A percentile compares a stretch with the other conserved stretches of the same genome.
phyloP scores from a whole-genome alignment of 225 moss, liverwort and hornwort genomes.

The Straminergon stramineum region DNA sequence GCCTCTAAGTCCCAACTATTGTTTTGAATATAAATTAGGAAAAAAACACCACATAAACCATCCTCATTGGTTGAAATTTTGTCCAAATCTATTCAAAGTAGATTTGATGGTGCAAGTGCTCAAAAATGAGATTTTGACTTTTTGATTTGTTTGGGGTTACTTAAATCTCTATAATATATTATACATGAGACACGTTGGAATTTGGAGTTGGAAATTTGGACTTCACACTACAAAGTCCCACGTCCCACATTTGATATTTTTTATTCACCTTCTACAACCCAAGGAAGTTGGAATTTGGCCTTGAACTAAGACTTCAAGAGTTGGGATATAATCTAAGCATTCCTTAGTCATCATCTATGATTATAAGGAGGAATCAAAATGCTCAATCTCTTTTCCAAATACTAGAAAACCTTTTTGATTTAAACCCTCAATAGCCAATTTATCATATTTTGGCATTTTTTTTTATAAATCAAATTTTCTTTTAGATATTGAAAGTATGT shows the following conservation, averaged over 20 bases:
- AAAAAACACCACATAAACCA: not conserved
- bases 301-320: fast-evolving
- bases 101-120: not conserved
- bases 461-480: not conserved
- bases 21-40: not conserved
- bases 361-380: not conserved
- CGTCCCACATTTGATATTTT: not conserved
- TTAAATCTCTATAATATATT: not conserved
- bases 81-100: not conserved
- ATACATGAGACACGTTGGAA: not conserved
- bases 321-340: not conserved
- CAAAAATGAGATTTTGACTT: not conserved
- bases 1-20: not conserved
- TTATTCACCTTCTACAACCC: too few relatives aligned
- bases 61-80: not conserved
- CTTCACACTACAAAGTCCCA: not conserved
- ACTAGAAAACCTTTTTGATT: not conserved
- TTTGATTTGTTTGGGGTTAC: too few relatives aligned
- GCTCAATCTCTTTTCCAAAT: not conserved
- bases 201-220: not conserved
- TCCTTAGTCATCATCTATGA: not conserved
- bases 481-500: not conserved
- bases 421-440: too few relatives aligned
- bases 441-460: not conserved
- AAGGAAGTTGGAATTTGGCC: not conserved